A percentile compares a stretch with the other conserved stretches of the same genome.
Evolutionary conservation across 2,329 filamentous ascomycete genomes (phyloP).

Genomic region (Teratosphaeria viscida): DNA sequence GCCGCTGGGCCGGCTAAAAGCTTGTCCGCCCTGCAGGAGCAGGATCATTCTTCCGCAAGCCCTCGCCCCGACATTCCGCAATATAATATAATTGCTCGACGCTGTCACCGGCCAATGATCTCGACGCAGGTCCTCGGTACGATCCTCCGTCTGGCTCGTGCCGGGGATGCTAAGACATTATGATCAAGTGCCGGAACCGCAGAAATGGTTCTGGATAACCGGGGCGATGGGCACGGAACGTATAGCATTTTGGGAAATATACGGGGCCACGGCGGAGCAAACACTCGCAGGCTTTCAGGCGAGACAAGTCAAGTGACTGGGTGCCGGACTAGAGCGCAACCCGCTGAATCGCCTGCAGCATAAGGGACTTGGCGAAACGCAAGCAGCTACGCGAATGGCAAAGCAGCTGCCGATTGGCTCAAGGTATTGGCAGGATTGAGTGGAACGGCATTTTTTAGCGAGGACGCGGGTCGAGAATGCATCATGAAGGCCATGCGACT

Average conservation of each 20-base stretch:
- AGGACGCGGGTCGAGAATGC: too few relatives aligned
- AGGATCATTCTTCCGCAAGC: background rate
- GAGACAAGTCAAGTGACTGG: background rate
- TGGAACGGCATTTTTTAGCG: too few relatives aligned
- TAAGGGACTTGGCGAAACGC: background rate
- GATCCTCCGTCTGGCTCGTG: background rate
- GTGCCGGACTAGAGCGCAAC: too few relatives aligned
- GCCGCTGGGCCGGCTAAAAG: background rate
- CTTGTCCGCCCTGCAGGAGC: background rate
- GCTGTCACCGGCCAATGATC: background rate
- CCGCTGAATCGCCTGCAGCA: too few relatives aligned
- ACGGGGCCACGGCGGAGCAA: background rate
- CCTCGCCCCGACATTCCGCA: background rate
- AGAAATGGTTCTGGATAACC: background rate
- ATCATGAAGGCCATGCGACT: too few relatives aligned
- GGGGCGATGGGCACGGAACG: background rate
- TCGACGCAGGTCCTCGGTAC: background rate
- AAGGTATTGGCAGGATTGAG: too few relatives aligned
- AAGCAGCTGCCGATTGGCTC: background rate
- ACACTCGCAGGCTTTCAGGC: background rate
- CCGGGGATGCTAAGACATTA: background rate
- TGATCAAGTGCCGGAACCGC: background rate
- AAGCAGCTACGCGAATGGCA: background rate
- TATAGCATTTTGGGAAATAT: background rate
- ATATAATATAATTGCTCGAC: background rate